Evolutionary conservation across 306 rosid species (phyloP).

Genomic region (Vigna trinervia): DNA sequence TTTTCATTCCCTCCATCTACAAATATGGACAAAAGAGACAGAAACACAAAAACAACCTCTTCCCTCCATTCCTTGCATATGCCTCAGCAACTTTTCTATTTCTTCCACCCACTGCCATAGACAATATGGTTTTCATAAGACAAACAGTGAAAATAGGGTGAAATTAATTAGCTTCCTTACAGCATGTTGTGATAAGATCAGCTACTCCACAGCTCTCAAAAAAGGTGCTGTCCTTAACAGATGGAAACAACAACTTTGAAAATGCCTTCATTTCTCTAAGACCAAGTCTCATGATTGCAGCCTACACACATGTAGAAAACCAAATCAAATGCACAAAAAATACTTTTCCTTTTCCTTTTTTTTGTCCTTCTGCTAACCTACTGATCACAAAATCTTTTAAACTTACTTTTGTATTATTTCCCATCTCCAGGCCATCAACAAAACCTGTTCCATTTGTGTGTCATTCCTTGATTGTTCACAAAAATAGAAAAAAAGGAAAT

Average conservation of each 20-base stretch:
- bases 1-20: conserved; percentile 4
- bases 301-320: conserved; percentile 56
- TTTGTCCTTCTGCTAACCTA: neutral
- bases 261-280: conserved; percentile 93
- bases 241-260: conserved; percentile 86
- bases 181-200: conserved; percentile 95
- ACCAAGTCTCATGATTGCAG: conserved; percentile 98
- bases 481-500: conserved; percentile 13
- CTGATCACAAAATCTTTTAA: conserved; percentile 32
- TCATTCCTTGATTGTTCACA: conserved; percentile 41
- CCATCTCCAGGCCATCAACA: conserved; percentile 99
- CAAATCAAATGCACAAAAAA: conserved; percentile 27
- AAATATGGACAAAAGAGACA: conserved; percentile 35
- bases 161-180: conserved; percentile 60
- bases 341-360: no score
- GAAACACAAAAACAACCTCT: conserved; percentile 58
- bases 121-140: conserved; percentile 35
- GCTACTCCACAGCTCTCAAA: conserved; percentile 99
- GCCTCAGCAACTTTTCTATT: conserved; percentile 98
- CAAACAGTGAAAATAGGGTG: conserved; percentile 10
- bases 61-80: conserved; percentile 82
- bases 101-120: conserved; percentile 91
- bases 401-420: conserved; percentile 91
- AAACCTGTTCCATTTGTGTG: conserved; percentile 69
- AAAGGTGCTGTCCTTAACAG: conserved; percentile 92